Conservation (phyloP, 371 early-diverging fungal species). For the Dichotomocladium elegans region DNA sequence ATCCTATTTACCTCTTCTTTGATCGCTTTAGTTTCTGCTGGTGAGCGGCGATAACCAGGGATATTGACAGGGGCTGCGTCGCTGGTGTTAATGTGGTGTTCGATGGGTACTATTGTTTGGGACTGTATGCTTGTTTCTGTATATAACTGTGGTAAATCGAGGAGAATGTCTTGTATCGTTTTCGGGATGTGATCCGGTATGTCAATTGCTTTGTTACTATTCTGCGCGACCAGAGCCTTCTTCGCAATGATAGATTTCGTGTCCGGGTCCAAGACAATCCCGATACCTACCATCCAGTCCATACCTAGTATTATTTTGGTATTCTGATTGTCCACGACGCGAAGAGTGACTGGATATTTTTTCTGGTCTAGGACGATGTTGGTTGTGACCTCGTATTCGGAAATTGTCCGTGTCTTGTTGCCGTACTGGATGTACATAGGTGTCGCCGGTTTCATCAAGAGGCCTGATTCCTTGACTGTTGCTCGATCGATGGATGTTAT, state of each 20-base stretch:
- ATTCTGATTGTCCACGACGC: not conserved
- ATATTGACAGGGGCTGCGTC: conserved; percentile 6
- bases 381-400: not conserved
- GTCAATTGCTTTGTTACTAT: not conserved
- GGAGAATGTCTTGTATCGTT: not conserved
- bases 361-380: not conserved
- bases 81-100: conserved; percentile 10
- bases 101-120: no score
- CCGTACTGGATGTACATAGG: not conserved
- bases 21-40: conserved; percentile 4
- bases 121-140: no score
- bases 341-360: not conserved
- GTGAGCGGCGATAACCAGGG: conserved; percentile 1
- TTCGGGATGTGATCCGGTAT: not conserved
- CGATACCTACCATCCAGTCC: not conserved
- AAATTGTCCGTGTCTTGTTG: not conserved
- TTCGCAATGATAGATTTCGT: not conserved
- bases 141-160: no score
- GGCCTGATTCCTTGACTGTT: not conserved
- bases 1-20: conserved; percentile 13
- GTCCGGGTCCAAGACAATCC: not conserved
- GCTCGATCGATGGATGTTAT: not conserved
- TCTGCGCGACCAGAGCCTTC: not conserved
- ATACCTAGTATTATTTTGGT: not conserved
- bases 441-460: not conserved